Base-by-base conservation (phyloP, 352 stramenopile species). In the Pythium rhizo-oryzae region DNA sequence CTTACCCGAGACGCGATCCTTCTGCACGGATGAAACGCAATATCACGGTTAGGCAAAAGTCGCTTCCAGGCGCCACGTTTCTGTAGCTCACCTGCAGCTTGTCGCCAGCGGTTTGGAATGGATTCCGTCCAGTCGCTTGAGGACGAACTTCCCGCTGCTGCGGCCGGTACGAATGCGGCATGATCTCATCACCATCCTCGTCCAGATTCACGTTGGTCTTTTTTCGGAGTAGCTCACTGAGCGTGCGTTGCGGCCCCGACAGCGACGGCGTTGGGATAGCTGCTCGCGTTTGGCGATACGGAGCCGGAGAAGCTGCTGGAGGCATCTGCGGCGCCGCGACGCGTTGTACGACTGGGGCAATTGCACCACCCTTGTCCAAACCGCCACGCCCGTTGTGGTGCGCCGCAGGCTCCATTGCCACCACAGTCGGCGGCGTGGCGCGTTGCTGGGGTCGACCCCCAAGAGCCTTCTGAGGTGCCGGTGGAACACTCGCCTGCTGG, bases 41-140 rank as follows among this genome's bases (percentile, higher is more conserved):
- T 15, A 3, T 1, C 35, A 41, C 12, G 1, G 35, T 41, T 41
- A 41, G 35, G 12, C 12, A 8, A 41, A 1, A 41, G 35, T 15
- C 35, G 35, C 8, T 15, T 12, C 12, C 8, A 16, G 35, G 28
- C 47, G 30, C 13, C 51, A 2, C 18, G 28, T 18, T 16, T 30
- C 18, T 46, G 23, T 23, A 8, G n/a, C 54, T 21, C 43, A 65
- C 59, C 59, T 65, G 59, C 2, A 95, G 75, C 59, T 80, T 85
- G 59, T 93, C 79, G 2, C 78, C 74, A 46, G 87, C 87, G 11
- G 87, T 95, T 43, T 86, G 74, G 63, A 95, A 95, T 1, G 85
- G 79, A 54, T 87, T 93, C 12, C 65, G 44, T 12, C 61, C 61
- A 37, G n/a, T 55, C 2, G 30, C 9, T 16, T 37, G 28, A n/a